Percentiles rank a stretch among this genome's conserved stretches.
These are phyloP conservation scores for Bothriochloa decipiens DNA, from an alignment of 176 grass and related monocot species.

Conservation along the genomic window DNA sequence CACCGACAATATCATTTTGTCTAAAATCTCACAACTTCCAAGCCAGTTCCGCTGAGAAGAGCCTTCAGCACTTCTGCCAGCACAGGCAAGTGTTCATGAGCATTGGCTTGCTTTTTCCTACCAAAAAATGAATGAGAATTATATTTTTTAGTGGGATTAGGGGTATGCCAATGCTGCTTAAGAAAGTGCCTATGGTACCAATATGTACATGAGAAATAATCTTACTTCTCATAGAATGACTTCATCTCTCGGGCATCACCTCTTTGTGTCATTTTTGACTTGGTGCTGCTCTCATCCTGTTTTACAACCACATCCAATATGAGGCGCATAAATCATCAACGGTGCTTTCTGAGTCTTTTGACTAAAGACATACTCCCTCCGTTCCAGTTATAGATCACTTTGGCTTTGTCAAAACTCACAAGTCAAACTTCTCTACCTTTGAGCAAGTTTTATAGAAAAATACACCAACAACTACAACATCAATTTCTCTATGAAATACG, in stretches of 20 bases:
- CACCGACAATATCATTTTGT: slow-evolving; percentile 22
- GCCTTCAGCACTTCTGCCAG: slow-evolving; percentile 74
- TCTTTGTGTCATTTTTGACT: slow-evolving; percentile 62
- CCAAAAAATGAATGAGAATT: slow-evolving; percentile 25
- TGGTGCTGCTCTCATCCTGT: slow-evolving; percentile 74
- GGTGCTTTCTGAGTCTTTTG: slow-evolving; percentile 10
- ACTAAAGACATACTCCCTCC: neutral
- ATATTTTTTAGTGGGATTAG: neutral
- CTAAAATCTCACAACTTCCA: slow-evolving; percentile 55
- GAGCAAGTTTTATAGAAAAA: neutral
- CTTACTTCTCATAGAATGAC: slow-evolving; percentile 75
- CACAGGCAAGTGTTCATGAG: slow-evolving; percentile 54
- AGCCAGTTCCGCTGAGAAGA: slow-evolving; percentile 58
- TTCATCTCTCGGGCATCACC: slow-evolving; percentile 82
- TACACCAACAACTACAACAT: neutral
- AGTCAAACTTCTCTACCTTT: neutral
- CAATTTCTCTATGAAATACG: neutral
- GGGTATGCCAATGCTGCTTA: slow-evolving; percentile 2
- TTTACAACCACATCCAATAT: slow-evolving; percentile 41
- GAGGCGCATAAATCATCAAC: slow-evolving; percentile 26
- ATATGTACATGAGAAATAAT: slow-evolving; percentile 30
- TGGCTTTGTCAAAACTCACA: neutral
- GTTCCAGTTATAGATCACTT: neutral
- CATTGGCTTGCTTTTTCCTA: slow-evolving; percentile 70
- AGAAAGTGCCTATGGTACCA: slow-evolving; percentile 16